These are phyloP conservation scores for Backusella luteola DNA, from an alignment of 192 early-diverging fungal genomes.

Conservation along the genomic window DNA sequence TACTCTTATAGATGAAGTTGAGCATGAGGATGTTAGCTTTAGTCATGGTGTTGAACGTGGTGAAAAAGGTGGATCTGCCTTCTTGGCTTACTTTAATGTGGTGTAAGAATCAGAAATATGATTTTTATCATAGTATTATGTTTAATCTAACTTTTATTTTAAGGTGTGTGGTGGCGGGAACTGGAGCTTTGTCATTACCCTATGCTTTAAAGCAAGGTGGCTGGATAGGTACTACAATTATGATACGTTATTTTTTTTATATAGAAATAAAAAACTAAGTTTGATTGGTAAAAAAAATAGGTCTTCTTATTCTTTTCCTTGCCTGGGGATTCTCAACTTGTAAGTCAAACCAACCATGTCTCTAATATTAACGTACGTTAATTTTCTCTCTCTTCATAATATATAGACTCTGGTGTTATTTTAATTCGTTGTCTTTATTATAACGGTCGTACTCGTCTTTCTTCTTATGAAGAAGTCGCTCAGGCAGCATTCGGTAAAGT, in stretches of 20 bases:
- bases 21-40: constrained; percentile 11
- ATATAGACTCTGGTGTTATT: constrained; percentile 21
- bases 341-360: not conserved
- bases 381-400: not conserved
- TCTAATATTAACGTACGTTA: not conserved
- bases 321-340: constrained; percentile 27
- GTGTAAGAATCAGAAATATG: constrained; percentile 1
- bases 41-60: constrained; percentile 26
- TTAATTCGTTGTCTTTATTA: constrained; percentile 26
- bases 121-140: too few species aligned
- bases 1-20: not conserved
- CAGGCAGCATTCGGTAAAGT: constrained; percentile 62
- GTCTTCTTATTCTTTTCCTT: constrained; percentile 23
- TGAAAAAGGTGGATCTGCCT: constrained; percentile 44
- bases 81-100: constrained; percentile 56
- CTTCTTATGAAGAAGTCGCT: constrained; percentile 65
- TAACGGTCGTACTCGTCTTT: constrained; percentile 43
- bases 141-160: too few species aligned
- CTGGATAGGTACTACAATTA: constrained; percentile 37
- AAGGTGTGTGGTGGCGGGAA: constrained; percentile 75
- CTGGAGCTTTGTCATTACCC: constrained; percentile 81
- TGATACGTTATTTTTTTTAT: not conserved
- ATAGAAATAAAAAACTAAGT: not conserved
- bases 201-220: constrained; percentile 36
- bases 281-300: constrained; percentile 1